Base-by-base conservation (phyloP, 768 basidiomycete genomes). In the Epithele typhae region DNA sequence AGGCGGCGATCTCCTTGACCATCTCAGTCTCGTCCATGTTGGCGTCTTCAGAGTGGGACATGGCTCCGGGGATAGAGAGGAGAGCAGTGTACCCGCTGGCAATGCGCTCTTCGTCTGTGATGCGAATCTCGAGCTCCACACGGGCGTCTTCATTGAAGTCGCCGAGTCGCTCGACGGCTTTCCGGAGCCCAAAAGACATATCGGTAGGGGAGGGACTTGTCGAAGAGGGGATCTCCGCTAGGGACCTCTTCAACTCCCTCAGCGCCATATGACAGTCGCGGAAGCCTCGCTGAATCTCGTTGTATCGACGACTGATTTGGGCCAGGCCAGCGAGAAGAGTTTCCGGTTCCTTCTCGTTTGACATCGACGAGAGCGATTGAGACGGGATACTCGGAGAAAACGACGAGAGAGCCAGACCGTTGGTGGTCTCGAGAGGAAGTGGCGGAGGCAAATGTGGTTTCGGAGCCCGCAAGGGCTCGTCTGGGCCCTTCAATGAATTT, bases 111-210 rank as follows among this genome's bases (percentile, higher is more conserved):
- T 87, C 87, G 58, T 92, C 89, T 2, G 84, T 76, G 9, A 82
- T 67, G 19, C 79, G 77, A 33, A 92, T 91, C 65, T 92, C 89
- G 18, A 92, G 67, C 59, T 92, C 89, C 9, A 92, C 89, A 1
- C 86, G 78, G 1, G 79, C 79, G 53, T 91, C 89, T 59, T 91
- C 89, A 4, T 77, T 77, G 58, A 76, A 87, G 59, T 92, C 86
- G 43, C 79, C 72, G 35, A 92, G 69, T 7, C 88, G 72, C 21
- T 78, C 70, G 15, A 86, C 64, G 5, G 79, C 82, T 0, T 68
- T 69, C 17, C 65, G 66, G 3, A 91, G 56, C 14, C 79, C 61
- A 7, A 59, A 25, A 15, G 45, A 38, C 40, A 49, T 50, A 17
- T 59, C 52, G 0, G 43, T 23, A 15, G 38, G 1, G 3, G 51